Evolutionary conservation across 2,329 filamentous ascomycete species (phyloP).

Genomic region (Phaeosphaeria sp.): DNA sequence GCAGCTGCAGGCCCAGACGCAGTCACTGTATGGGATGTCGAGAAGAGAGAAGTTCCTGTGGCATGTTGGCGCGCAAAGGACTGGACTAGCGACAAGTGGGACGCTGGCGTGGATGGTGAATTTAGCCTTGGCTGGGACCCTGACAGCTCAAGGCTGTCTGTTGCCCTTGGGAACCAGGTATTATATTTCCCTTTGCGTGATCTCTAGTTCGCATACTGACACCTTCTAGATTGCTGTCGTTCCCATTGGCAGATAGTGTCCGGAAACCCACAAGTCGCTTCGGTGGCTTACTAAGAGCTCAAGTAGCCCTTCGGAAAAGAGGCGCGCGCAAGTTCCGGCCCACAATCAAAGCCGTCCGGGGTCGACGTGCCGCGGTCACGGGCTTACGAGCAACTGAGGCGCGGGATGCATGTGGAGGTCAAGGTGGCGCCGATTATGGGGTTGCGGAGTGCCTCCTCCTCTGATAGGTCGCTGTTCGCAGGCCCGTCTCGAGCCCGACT

Average conservation of each 20-base stretch:
- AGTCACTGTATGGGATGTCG: constrained; percentile 54
- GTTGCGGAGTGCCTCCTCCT: constrained; percentile 21
- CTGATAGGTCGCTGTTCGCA: constrained; percentile 19
- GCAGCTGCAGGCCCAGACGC: constrained; percentile 54
- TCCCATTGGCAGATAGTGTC: constrained; percentile 35
- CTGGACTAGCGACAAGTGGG: constrained; percentile 35
- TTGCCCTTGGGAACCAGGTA: constrained; percentile 49
- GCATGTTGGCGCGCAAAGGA: constrained; percentile 45
- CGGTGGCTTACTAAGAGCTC: not conserved
- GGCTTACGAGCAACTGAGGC: constrained; percentile 22
- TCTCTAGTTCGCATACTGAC: constrained; percentile 9
- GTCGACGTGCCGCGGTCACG: constrained; percentile 7
- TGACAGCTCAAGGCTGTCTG: constrained; percentile 46
- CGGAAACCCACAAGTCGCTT: not conserved
- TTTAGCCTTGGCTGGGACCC: constrained; percentile 49
- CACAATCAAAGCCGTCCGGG: constrained; percentile 2
- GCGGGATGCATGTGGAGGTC: constrained; percentile 27
- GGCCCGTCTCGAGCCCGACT: not conserved
- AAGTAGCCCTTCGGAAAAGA: not conserved
- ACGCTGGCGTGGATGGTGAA: constrained; percentile 41
- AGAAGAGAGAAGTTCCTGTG: constrained; percentile 42
- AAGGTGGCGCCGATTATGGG: constrained; percentile 16
- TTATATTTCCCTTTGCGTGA: not conserved
- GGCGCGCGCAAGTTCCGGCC: not conserved
- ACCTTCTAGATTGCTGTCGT: constrained; percentile 43